Evolutionary conservation across 257 asterid species (phyloP), one percentile per base, ranked within the genome.

Genomic region (Perilla frutescens): DNA sequence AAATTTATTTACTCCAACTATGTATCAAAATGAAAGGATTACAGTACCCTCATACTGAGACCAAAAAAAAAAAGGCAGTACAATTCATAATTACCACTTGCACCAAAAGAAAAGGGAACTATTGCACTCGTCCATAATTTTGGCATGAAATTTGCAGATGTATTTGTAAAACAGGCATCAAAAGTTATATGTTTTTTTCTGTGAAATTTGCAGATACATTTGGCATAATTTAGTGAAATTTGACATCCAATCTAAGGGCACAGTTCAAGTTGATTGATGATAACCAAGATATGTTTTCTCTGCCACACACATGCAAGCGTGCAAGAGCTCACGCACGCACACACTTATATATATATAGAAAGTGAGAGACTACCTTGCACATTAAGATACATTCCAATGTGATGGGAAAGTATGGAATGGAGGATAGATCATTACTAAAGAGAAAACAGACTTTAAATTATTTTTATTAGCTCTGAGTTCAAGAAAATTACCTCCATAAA

Each of bases 401-500:
- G 58, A 57, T 31, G 11, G 54, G 43, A 14, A 54, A 44, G 6
- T 57, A 50, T 37, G 66, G 48, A 67, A 14, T 47, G 34, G 65
- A 56, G 57, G 54, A 75, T 65, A 47, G 34, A 61, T 60, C 70
- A 72, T 39, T 51, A 60, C 15, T 9, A 43, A 39, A 66, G 78
- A 76, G 58, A 68, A 73, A 71, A 49, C 51, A 43, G 58, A 43
- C 77, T 29, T 40, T 34, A 9, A 32, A 34, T 29, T 66, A 47
- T 44, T 73, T 64, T 34, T 62, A 63, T 62, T 64, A 60, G 66
- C 78, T 39, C 58, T 10, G 39, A 62, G 76, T 70, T 64, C 77
- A 60, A 37, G 62, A 40, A 68, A 63, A 76, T 71, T 76, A 78
- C 49, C 72, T 61, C 8, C 66, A 62, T 31, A 53, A 66, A 73